Conservation (phyloP, 495 filamentous ascomycete genomes). For the Daldinia loculata region DNA sequence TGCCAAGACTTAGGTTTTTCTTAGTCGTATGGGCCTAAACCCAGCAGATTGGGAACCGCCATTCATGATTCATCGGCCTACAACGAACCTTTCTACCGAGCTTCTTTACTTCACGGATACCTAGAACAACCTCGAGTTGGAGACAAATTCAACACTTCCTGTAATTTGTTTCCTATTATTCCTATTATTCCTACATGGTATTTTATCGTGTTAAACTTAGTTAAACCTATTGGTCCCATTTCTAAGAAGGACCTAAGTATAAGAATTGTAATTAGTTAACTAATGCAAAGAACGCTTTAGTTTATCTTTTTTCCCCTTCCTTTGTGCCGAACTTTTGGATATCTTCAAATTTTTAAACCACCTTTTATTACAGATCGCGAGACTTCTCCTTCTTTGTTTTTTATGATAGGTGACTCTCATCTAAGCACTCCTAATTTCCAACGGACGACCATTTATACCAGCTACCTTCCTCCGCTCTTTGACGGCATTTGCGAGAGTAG, state of each 20-base stretch:
- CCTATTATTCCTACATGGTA: neutral
- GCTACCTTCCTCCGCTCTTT: conserved; percentile 66
- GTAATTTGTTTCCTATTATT: neutral
- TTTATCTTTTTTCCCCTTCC: conserved; percentile 8
- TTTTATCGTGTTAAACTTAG: neutral
- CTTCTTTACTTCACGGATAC: neutral
- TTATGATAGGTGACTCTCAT: neutral
- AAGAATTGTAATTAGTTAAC: neutral
- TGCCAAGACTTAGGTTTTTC: conserved; percentile 17
- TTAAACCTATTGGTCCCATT: neutral
- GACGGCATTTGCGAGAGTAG: conserved; percentile 82
- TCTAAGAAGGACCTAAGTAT: neutral
- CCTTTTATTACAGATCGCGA: conserved; percentile 20
- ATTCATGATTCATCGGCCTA: neutral
- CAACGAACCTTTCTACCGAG: neutral
- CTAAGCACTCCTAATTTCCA: neutral
- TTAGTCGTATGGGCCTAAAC: conserved; percentile 5
- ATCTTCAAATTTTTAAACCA: conserved; percentile 13
- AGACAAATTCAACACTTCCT: neutral
- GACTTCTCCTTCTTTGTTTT: conserved; percentile 1
- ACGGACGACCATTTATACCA: conserved; percentile 33
- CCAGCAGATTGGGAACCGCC: neutral
- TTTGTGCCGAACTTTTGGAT: conserved; percentile 18
- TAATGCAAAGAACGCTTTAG: neutral
- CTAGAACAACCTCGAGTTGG: too few species aligned